Conservation (phyloP, 2,329 filamentous ascomycete genomes). For the Tolypocladium guangdongense region DNA sequence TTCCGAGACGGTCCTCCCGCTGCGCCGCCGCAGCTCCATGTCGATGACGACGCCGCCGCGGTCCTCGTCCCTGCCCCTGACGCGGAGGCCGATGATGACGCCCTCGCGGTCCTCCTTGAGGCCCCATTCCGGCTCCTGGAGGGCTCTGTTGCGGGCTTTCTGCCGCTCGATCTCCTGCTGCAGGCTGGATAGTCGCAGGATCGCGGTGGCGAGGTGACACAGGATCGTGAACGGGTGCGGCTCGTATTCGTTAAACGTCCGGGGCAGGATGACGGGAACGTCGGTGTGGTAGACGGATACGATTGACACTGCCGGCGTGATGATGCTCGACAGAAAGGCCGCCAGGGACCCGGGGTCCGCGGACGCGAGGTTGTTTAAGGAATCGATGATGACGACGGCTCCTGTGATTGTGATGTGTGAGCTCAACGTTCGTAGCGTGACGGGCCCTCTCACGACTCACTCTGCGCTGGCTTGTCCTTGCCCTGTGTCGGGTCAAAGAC, state of each 20-base stretch:
- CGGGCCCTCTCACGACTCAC: constrained; percentile 22
- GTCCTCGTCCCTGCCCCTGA: constrained; percentile 30
- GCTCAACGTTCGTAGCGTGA: neutral
- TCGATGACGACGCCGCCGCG: constrained; percentile 55
- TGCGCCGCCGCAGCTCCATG: constrained; percentile 78
- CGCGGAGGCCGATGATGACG: constrained; percentile 55
- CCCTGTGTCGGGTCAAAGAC: constrained; percentile 23
- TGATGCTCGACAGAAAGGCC: constrained; percentile 57
- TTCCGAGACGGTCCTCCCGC: constrained; percentile 67
- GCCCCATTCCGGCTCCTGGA: constrained; percentile 68
- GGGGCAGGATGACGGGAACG: constrained; percentile 46
- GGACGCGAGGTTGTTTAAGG: constrained; percentile 55
- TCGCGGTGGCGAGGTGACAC: constrained; percentile 77
- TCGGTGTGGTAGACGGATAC: constrained; percentile 77
- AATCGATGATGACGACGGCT: constrained; percentile 69
- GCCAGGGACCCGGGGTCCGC: constrained; percentile 46
- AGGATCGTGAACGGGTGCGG: constrained; percentile 64
- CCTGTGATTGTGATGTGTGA: constrained; percentile 32
- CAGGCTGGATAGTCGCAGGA: constrained; percentile 64
- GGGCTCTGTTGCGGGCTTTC: constrained; percentile 63
- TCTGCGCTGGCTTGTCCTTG: constrained; percentile 26
- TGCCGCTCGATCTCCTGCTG: constrained; percentile 64
- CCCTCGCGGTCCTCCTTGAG: constrained; percentile 70
- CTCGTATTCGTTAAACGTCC: constrained; percentile 39
- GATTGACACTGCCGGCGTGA: constrained; percentile 58